Conservation (phyloP, 805 yeast species). For the Nakazawaea wickerhamii region DNA sequence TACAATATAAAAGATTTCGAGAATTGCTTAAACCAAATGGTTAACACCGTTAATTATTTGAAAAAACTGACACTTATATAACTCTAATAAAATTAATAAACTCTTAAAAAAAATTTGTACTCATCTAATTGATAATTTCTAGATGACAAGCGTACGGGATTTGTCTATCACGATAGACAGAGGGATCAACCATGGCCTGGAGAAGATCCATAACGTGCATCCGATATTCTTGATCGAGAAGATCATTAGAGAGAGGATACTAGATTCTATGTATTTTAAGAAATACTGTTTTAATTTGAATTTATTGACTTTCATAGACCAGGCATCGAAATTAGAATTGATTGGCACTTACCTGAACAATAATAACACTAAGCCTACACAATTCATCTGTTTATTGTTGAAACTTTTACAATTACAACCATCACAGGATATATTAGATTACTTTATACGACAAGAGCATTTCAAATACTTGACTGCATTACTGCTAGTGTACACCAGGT, state of each 20-base stretch:
- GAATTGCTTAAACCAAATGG: constrained; percentile 5
- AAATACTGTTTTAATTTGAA: constrained; percentile 46
- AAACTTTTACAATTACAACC: constrained; percentile 79
- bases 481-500: constrained; percentile 57
- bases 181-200: constrained; percentile 25
- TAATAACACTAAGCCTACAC: constrained; percentile 53
- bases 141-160: not conserved
- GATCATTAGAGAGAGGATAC: constrained; percentile 50
- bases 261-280: constrained; percentile 55
- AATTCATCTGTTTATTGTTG: constrained; percentile 71
- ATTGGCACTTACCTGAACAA: constrained; percentile 40
- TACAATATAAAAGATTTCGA: too few relatives aligned
- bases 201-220: constrained; percentile 36
- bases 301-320: constrained; percentile 38
- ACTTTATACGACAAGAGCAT: constrained; percentile 53
- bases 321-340: constrained; percentile 36
- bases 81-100: not conserved
- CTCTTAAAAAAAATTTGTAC: not conserved
- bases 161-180: constrained; percentile 24
- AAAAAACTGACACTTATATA: not conserved
- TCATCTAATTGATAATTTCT: too few relatives aligned
- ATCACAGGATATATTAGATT: constrained; percentile 43
- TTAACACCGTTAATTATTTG: not conserved
- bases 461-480: constrained; percentile 77
- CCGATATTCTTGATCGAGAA: constrained; percentile 51